Conservation (phyloP, 805 yeast species). For the Candida ponderosae region DNA sequence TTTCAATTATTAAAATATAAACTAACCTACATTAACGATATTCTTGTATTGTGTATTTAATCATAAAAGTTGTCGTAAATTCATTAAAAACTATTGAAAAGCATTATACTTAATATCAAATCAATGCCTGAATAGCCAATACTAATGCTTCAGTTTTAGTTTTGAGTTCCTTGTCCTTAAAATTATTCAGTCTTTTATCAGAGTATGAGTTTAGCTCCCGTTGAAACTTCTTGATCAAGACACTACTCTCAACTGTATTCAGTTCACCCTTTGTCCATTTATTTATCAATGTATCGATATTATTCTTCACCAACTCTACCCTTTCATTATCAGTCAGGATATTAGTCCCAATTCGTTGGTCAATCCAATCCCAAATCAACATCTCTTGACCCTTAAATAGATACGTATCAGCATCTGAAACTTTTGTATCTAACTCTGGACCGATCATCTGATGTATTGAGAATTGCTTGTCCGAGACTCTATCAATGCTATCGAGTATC, state of each 20-base stretch:
- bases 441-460: background rate
- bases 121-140: background rate
- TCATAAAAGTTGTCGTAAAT: no score
- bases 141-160: background rate
- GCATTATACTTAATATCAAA: no score
- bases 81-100: no score
- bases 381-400: conserved; percentile 16
- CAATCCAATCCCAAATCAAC: conserved; percentile 21
- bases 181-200: no score
- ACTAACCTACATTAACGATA: no score
- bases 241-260: conserved; percentile 9
- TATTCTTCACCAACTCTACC: conserved; percentile 5
- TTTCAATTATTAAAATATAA: no score
- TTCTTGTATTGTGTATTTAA: no score
- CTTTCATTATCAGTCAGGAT: conserved; percentile 3
- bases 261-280: conserved; percentile 14
- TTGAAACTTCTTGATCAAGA: conserved; percentile 10
- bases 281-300: conserved; percentile 14
- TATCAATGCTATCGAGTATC: conserved; percentile 6
- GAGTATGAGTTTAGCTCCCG: conserved; percentile 5
- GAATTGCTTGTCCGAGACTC: background rate
- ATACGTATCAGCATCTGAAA: conserved; percentile 1
- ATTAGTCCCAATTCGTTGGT: conserved; percentile 16
- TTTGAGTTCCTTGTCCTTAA: background rate
- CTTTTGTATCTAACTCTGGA: conserved; percentile 3